phyloP scores from a whole-genome alignment of 1,284 basidiomycete genomes.

The Cystobasidium pallidum region DNA sequence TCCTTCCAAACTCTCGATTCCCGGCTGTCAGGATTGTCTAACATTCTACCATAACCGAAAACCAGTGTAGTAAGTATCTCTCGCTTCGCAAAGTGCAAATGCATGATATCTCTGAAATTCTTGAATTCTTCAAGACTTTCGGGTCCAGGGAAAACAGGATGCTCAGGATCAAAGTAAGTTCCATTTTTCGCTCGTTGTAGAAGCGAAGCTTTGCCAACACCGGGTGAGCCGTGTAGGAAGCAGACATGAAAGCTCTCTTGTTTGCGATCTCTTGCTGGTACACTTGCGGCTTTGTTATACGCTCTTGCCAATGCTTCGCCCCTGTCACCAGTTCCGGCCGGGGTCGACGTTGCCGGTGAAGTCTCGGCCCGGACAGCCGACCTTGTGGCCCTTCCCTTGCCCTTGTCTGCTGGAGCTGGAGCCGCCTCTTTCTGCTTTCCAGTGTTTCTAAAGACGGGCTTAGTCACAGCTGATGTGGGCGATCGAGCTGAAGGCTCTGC shows the following conservation, averaged over 20 bases:
- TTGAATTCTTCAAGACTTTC: constrained; percentile 21
- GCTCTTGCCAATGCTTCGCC: not conserved
- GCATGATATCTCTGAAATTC: not conserved
- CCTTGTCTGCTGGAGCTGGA: not conserved
- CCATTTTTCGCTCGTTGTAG: constrained; percentile 11
- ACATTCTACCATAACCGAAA: constrained; percentile 19
- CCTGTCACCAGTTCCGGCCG: not conserved
- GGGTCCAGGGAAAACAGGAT: constrained; percentile 12
- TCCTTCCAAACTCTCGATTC: constrained; percentile 9
- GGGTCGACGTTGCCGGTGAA: not conserved
- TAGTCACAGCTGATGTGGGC: too few relatives aligned
- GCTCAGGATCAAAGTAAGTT: constrained; percentile 11
- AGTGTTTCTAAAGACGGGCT: not conserved
- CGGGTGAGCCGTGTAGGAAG: constrained; percentile 11
- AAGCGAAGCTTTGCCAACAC: constrained; percentile 23
- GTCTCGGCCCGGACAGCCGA: not conserved
- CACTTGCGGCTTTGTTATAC: constrained; percentile 1
- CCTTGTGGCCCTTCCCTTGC: not conserved
- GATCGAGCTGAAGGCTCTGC: not conserved
- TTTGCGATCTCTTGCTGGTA: not conserved
- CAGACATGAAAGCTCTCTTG: constrained; percentile 16
- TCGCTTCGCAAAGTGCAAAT: constrained; percentile 1
- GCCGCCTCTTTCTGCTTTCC: not conserved
- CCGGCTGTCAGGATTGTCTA: not conserved
- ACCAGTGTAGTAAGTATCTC: not conserved